Conservation (phyloP, 164 flowering plant species). For the Litsea cubeba region DNA sequence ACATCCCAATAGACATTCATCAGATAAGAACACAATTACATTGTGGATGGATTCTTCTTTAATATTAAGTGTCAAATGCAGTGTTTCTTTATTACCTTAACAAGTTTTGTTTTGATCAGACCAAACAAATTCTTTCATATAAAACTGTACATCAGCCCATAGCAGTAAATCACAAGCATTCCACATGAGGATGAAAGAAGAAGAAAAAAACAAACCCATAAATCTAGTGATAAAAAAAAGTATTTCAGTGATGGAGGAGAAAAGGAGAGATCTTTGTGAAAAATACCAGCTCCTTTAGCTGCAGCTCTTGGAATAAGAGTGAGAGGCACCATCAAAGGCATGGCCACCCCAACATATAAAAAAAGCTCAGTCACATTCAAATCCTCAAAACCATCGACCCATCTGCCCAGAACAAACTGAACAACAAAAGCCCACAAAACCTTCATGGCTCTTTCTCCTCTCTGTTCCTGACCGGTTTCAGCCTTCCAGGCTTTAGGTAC, state of each 20-base stretch:
- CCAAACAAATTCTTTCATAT: background rate
- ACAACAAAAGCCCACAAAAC: constrained; percentile 22
- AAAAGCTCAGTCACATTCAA: constrained; percentile 39
- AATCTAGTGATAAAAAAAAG: background rate
- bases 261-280: background rate
- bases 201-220: background rate
- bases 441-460: constrained; percentile 15
- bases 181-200: background rate
- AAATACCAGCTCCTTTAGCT: constrained; percentile 73
- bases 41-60: no score
- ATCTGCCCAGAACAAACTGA: constrained; percentile 16
- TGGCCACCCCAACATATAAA: background rate
- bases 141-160: background rate
- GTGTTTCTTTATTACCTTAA: no score
- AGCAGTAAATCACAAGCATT: background rate
- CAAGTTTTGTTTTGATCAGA: no score
- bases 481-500: no score
- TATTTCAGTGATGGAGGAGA: no score
- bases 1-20: no score
- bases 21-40: no score
- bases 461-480: background rate
- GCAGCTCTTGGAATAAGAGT: constrained; percentile 67
- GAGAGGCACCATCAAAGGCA: constrained; percentile 53
- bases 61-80: no score
- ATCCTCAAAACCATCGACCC: constrained; percentile 36